Base-by-base conservation (phyloP, 495 filamentous ascomycete species). In the Talaromyces ruber region DNA sequence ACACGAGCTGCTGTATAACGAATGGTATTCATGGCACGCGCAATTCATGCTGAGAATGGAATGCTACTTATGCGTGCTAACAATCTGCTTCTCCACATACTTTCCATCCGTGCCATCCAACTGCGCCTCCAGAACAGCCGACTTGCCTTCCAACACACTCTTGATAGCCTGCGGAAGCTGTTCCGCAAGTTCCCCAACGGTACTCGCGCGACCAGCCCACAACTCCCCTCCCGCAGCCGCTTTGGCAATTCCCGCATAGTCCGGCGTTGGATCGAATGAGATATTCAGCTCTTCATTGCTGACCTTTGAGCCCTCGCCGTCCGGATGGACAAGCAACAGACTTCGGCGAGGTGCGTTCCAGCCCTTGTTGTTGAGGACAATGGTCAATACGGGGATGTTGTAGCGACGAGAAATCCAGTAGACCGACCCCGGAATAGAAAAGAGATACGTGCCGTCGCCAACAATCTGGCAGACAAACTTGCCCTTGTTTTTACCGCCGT, bases 381-480 rank as follows among this genome's bases (percentile, higher is more conserved):
- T 92, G 0, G 92, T 96, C 62, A 98, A 74, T 16, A 96, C 80
- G 0, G 93, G 93, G 58, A 97, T 93, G 22, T 86, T 84, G 71
- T 98, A 98, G 16, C 93, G 84, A 65, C 85, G 81, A 2, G 86
- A 76, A 61, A 98, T 93, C 93, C 93, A 98, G 75, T 97, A 97
- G 21, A 97, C 92, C 24, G 85, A 89, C 0, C 90, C 90, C 0
- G 93, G 93, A 0, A 98, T 88, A 24, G 84, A 85, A 71, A 98
- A 98, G 4, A 98, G 79, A 72, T 84, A 98, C 0, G 92, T 94
- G 11, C 93, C 93, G 60, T 98, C 93, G 18, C 93, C 93, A 1
- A 97, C 93, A 51, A 98, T 88, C 64, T 96, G 92, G 61, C 89
- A 89, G 3, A 98, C 91, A 66, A 98, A 96, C 66, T 90, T 90